A percentile compares a stretch with the other conserved stretches of the same genome.
phyloP scores from a whole-genome alignment of 768 basidiomycete species.

The Russula olivacea region DNA sequence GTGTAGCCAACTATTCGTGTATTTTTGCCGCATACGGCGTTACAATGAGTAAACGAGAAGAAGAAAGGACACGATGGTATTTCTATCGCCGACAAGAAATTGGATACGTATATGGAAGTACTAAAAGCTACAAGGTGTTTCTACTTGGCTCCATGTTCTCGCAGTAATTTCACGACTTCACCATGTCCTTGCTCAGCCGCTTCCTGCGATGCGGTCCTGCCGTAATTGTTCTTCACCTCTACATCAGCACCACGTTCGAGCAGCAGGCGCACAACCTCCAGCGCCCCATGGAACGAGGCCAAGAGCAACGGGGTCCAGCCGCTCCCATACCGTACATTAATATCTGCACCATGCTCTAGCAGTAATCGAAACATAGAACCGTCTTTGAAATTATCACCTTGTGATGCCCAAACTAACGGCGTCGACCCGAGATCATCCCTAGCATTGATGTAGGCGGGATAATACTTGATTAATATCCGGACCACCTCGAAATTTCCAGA shows the following conservation, averaged over 20 bases:
- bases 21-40: too few species aligned
- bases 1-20: too few species aligned
- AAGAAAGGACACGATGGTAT: too few species aligned
- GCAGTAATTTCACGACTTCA: neutral
- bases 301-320: neutral
- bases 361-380: neutral
- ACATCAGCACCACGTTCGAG: neutral
- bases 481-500: too few species aligned
- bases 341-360: neutral
- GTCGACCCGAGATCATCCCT: rapidly evolving
- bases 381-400: neutral
- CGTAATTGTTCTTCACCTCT: neutral
- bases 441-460: neutral
- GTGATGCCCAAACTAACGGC: neutral
- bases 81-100: too few species aligned
- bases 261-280: neutral
- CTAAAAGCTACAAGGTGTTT: neutral
- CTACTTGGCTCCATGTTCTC: neutral
- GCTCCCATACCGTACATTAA: neutral
- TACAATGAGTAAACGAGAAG: too few species aligned
- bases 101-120: too few species aligned
- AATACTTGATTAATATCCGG: neutral
- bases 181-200: neutral
- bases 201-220: neutral
- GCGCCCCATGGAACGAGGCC: rapidly evolving